Evolutionary conservation across 2,329 filamentous ascomycete genomes (phyloP).

Genomic region (Hypomyces rosellus): DNA sequence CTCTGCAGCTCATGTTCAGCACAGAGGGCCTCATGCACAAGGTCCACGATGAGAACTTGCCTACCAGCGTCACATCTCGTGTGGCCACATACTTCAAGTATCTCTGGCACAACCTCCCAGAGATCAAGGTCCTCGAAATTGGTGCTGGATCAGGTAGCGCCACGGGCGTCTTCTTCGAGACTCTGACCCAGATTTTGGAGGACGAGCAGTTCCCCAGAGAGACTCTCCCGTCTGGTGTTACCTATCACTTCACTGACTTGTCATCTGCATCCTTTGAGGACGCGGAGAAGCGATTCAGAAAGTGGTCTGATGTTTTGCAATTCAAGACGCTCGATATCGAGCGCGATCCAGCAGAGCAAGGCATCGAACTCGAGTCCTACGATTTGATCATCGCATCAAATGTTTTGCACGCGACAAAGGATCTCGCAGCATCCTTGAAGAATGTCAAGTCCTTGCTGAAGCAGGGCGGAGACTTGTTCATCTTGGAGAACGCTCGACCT

Average conservation of each 20-base stretch:
- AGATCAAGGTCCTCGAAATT: too few species aligned
- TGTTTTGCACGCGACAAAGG: constrained; percentile 12
- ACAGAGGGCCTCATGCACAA: background rate
- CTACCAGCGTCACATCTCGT: too few species aligned
- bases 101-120: too few species aligned
- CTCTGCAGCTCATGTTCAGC: background rate
- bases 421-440: background rate
- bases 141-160: constrained; percentile 27
- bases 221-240: too few species aligned
- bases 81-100: too few species aligned
- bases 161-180: constrained; percentile 20
- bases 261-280: constrained; percentile 22
- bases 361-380: constrained; percentile 22
- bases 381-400: constrained; percentile 31
- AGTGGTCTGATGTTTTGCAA: background rate
- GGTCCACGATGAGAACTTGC: constrained; percentile 19
- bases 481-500: too few species aligned
- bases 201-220: constrained; percentile 13
- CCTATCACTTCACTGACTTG: constrained; percentile 32
- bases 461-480: constrained; percentile 2
- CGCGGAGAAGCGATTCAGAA: constrained; percentile 5
- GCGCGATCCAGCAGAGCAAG: constrained; percentile 21
- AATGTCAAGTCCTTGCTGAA: constrained; percentile 1
- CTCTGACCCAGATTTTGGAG: constrained; percentile 14
- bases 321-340: constrained; percentile 12